A percentile compares a stretch with the other conserved stretches of the same genome.
These are phyloP conservation scores for Cyamopsis tetragonoloba DNA, from an alignment of 306 rosid species.

Conservation along the genomic window DNA sequence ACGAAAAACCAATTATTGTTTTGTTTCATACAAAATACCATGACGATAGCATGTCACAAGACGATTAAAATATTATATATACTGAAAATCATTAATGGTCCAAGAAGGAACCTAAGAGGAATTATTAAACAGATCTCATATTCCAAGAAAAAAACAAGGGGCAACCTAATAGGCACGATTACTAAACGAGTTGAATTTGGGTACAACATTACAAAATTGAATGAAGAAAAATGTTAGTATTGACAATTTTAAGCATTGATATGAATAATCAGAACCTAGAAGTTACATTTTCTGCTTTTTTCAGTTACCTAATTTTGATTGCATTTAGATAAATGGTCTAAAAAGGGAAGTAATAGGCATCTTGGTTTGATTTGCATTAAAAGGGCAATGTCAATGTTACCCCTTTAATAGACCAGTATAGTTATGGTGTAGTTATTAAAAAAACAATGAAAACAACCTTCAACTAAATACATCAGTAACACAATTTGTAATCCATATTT, in stretches of 20 bases:
- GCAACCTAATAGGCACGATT: background rate
- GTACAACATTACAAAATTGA: background rate
- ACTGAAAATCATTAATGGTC: too few species aligned
- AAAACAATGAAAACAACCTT: background rate
- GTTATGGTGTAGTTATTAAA: background rate
- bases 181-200: constrained; percentile 1
- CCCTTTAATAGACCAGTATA: background rate
- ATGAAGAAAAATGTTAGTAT: background rate
- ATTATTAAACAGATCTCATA: too few species aligned
- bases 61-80: too few species aligned
- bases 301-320: constrained; percentile 13
- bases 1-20: too few species aligned
- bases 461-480: background rate
- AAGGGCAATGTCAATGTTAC: background rate
- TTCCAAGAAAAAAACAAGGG: background rate
- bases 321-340: background rate
- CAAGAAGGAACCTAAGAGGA: too few species aligned
- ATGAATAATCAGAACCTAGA: background rate
- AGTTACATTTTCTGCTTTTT: background rate
- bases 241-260: constrained; percentile 1
- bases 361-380: background rate
- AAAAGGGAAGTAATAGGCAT: background rate
- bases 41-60: too few species aligned
- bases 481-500: background rate
- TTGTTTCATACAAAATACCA: too few species aligned